Evolutionary conservation across 2,329 filamentous ascomycete species (phyloP).

Genomic region (Ascochyta viciae-villosae): DNA sequence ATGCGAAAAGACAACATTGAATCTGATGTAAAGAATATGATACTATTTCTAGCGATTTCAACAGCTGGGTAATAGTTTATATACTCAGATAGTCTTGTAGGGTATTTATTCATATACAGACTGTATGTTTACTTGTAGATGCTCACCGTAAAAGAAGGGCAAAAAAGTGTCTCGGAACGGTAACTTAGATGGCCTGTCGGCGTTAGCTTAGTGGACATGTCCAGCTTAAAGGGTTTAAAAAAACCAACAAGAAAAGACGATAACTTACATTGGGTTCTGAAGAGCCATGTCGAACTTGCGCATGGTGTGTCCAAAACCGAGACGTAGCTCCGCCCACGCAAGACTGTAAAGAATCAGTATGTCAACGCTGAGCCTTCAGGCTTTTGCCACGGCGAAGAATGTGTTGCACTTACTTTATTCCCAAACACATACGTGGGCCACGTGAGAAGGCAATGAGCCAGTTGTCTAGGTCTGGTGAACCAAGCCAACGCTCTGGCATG

Average conservation of each 20-base stretch:
- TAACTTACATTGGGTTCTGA: constrained; percentile 26
- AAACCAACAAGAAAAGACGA: background rate
- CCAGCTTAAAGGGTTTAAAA: background rate
- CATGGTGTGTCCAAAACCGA: constrained; percentile 39
- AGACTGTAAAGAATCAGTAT: constrained; percentile 24
- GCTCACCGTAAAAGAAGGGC: constrained; percentile 29
- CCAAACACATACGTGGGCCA: constrained; percentile 45
- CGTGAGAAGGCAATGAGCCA: constrained; percentile 46
- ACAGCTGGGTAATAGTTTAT: too few species aligned
- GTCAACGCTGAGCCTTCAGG: background rate
- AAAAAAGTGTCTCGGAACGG: constrained; percentile 33
- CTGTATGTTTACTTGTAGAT: constrained; percentile 27
- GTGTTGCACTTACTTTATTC: constrained; percentile 33
- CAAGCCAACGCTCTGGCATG: constrained; percentile 43
- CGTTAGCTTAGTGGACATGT: background rate
- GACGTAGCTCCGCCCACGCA: constrained; percentile 45
- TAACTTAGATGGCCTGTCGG: constrained; percentile 25
- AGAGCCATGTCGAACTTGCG: constrained; percentile 43
- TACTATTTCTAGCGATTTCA: too few species aligned
- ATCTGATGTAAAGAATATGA: too few species aligned
- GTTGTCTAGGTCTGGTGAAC: constrained; percentile 33
- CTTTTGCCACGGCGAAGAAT: background rate
- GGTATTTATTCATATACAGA: background rate
- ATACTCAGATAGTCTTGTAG: too few species aligned
- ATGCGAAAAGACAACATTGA: too few species aligned